Percentiles rank a stretch among this genome's conserved stretches.
phyloP scores from a whole-genome alignment of 192 early-diverging fungal genomes.

The Borealophlyctis nickersoniae region DNA sequence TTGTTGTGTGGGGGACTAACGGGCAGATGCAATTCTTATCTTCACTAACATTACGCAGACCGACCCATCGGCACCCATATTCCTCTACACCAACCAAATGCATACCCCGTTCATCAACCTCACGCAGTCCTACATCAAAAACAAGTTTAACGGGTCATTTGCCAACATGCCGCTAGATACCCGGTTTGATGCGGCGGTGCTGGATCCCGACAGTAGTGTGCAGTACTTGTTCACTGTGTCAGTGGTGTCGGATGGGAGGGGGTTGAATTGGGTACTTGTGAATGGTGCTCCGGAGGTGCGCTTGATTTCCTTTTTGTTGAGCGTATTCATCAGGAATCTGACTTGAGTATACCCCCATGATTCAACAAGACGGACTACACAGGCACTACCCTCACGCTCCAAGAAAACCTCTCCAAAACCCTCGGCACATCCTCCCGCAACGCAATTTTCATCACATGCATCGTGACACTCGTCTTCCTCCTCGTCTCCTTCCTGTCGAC shows the following conservation, averaged over 20 bases:
- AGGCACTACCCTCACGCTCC: not conserved
- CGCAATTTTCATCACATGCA: not conserved
- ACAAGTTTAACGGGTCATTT: no score
- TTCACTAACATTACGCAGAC: not conserved
- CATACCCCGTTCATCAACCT: not conserved
- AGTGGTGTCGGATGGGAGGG: not conserved
- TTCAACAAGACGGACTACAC: constrained; percentile 1
- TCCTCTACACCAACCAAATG: not conserved
- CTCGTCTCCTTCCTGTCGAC: not conserved
- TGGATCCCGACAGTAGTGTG: not conserved
- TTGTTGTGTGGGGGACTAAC: not conserved
- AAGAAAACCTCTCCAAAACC: not conserved
- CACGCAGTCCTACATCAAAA: not conserved
- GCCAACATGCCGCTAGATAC: not conserved
- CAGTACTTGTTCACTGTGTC: not conserved
- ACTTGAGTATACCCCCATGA: no score
- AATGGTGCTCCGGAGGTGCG: not conserved
- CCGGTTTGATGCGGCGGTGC: not conserved
- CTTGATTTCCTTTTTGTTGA: no score
- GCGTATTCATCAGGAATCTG: no score
- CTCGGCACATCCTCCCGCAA: constrained; percentile 2
- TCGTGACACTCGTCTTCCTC: not conserved
- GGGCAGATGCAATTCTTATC: not conserved
- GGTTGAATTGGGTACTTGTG: not conserved
- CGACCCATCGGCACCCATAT: not conserved